Conservation (phyloP, 2,329 filamentous ascomycete species). For the Trichoderma breve region DNA sequence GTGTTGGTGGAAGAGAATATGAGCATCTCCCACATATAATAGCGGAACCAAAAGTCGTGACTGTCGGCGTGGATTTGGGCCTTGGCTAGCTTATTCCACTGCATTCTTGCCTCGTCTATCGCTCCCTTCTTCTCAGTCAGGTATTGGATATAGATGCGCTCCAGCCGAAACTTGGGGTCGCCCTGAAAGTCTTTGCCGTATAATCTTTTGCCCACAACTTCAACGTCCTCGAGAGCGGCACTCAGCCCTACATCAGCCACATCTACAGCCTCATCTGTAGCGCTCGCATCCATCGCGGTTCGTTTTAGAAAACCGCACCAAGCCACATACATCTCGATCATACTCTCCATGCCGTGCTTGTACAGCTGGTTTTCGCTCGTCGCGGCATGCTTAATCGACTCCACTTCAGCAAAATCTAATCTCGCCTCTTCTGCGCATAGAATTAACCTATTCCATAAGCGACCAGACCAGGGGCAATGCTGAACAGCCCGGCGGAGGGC, state of each 20-base stretch:
- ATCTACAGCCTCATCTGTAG: constrained; percentile 79
- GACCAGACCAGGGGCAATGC: constrained; percentile 91
- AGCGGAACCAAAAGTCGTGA: constrained; percentile 91
- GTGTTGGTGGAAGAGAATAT: constrained; percentile 46
- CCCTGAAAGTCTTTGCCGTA: constrained; percentile 75
- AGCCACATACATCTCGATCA: constrained; percentile 86
- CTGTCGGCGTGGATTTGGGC: constrained; percentile 68
- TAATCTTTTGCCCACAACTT: constrained; percentile 71
- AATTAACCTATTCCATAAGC: constrained; percentile 87
- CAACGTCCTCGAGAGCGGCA: constrained; percentile 81
- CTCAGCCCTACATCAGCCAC: constrained; percentile 86
- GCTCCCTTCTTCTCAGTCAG: constrained; percentile 80
- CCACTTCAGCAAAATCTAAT: constrained; percentile 74
- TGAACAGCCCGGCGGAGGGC: constrained; percentile 78
- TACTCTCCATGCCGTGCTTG: constrained; percentile 79
- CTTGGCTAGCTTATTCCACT: constrained; percentile 69
- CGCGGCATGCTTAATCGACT: constrained; percentile 86
- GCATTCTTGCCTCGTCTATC: constrained; percentile 70
- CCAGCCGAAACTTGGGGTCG: constrained; percentile 85
- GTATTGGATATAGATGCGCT: constrained; percentile 90
- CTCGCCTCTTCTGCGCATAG: constrained; percentile 77
- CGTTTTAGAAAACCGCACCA: constrained; percentile 95
- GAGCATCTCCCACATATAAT: constrained; percentile 89
- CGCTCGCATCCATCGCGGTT: constrained; percentile 70
- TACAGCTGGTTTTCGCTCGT: constrained; percentile 84